Evolutionary conservation across 2,329 filamentous ascomycete species (phyloP).

Genomic region (Fonsecaea pugnacius): DNA sequence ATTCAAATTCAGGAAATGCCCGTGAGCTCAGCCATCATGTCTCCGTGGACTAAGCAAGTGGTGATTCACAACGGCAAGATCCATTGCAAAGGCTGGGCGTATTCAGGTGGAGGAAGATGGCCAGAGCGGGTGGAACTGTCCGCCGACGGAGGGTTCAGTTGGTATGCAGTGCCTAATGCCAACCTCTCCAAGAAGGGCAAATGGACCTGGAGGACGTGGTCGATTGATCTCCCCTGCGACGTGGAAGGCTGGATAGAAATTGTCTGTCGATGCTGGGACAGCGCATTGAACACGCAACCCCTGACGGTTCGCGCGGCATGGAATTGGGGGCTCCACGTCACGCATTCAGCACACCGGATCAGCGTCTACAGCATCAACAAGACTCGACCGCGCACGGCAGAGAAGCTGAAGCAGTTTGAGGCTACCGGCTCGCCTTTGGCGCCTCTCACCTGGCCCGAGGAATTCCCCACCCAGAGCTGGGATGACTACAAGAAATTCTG

Average conservation of each 20-base stretch:
- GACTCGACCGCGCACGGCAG: constrained; percentile 36
- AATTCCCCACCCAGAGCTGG: constrained; percentile 38
- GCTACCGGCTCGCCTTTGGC: constrained; percentile 40
- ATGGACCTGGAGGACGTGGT: constrained; percentile 69
- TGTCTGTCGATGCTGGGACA: constrained; percentile 65
- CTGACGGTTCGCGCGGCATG: constrained; percentile 59
- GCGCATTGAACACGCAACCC: constrained; percentile 65
- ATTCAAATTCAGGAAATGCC: constrained; percentile 75
- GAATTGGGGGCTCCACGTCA: constrained; percentile 51
- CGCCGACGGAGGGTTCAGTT: constrained; percentile 65
- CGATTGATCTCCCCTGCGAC: constrained; percentile 65
- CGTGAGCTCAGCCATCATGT: constrained; percentile 69
- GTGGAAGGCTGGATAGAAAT: constrained; percentile 66
- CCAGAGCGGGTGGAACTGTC: constrained; percentile 67
- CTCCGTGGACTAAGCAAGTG: constrained; percentile 62
- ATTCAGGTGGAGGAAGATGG: constrained; percentile 63
- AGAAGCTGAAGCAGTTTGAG: constrained; percentile 41
- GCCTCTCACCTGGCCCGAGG: constrained; percentile 42
- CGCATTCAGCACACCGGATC: constrained; percentile 45
- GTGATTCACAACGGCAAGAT: constrained; percentile 65
- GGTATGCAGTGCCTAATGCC: constrained; percentile 66
- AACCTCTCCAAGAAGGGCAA: constrained; percentile 66
- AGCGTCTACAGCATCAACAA: constrained; percentile 52
- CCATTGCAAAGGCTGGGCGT: constrained; percentile 65
- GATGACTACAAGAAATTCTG: constrained; percentile 44